Base-by-base conservation (phyloP, 176 grass and related monocot species). In the Musa beccarii region DNA sequence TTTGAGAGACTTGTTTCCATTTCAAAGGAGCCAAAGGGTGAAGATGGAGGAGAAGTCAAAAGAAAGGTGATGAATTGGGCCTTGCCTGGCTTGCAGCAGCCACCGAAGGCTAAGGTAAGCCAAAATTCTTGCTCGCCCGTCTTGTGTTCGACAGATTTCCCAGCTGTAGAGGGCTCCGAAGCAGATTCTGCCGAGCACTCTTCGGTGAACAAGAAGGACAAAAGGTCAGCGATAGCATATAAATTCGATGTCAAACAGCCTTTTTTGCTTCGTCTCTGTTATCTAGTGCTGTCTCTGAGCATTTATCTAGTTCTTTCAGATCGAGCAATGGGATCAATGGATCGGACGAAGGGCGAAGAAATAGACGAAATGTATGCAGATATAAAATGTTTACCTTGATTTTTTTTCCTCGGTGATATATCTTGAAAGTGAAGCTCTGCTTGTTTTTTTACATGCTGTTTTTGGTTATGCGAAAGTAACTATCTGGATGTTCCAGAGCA, bases 1-100 rank as follows among this genome's bases (percentile, higher is more conserved):
- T 92, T 92, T 62, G 89, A 92, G 84, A 63, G 84, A 53, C 68
- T 92, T 9, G 84, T 92, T 25, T 75, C 24, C 7, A 65, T 89
- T 10, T 50, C 83, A 4, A 69, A 55, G 68, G 68, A 62, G 63
- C 50, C 74, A 11, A n/a, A 54, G 52, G 14, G 52, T 24, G 76
- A 24, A 29, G 10, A 59, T 76, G 43, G 52, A 67, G 51, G 78
- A 80, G 1, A 68, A 75, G 49, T 70, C 28, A 59, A 54, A 62
- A 56, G 49, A 68, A 83, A 29, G 11, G 71, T 76, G 49, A 71
- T 76, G 17, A 86, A 57, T 81, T 85, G 85, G 69, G 85, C 85
- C 43, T 28, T 83, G 56, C 82, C 89, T 20, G 82, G 77, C 21
- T 79, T 81, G 64, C 64, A 69, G 52, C 29, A 24, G 17, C 49